These are phyloP conservation scores for Mycosphaerelloides madeirae DNA, from an alignment of 2,329 filamentous ascomycete genomes.

Conservation along the genomic window DNA sequence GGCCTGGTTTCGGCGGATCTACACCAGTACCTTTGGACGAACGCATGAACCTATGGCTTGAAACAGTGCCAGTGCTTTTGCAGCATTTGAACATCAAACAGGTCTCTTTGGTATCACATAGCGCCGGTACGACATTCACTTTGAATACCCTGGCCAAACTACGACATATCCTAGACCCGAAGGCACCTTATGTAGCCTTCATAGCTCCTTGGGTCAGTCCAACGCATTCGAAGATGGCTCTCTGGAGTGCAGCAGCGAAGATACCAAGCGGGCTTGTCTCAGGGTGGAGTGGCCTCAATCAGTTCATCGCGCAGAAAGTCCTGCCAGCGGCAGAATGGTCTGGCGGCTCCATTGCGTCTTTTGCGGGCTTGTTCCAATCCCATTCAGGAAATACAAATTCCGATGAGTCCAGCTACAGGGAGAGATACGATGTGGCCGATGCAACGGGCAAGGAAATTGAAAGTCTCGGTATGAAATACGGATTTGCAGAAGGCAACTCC, in stretches of 20 bases:
- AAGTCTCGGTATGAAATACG: slow-evolving; percentile 20
- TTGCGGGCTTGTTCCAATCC: slow-evolving; percentile 16
- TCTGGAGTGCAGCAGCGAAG: slow-evolving; percentile 23
- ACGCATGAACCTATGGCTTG: slow-evolving; percentile 39
- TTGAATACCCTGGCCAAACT: slow-evolving; percentile 39
- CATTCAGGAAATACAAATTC: slow-evolving; percentile 3
- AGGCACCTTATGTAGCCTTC: slow-evolving; percentile 29
- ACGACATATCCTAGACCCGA: slow-evolving; percentile 32
- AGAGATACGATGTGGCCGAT: slow-evolving; percentile 25
- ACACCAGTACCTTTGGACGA: slow-evolving; percentile 35
- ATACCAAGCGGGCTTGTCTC: slow-evolving; percentile 30
- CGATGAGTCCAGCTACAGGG: slow-evolving; percentile 2
- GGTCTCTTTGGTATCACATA: slow-evolving; percentile 39
- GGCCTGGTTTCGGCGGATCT: slow-evolving; percentile 44
- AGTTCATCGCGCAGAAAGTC: slow-evolving; percentile 32
- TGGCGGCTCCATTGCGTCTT: slow-evolving; percentile 25
- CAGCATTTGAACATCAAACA: slow-evolving; percentile 34
- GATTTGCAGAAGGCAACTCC: slow-evolving; percentile 28
- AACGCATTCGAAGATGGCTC: slow-evolving; percentile 31
- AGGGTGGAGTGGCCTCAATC: slow-evolving; percentile 28
- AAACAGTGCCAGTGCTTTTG: slow-evolving; percentile 39
- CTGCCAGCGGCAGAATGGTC: slow-evolving; percentile 29
- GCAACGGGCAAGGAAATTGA: slow-evolving; percentile 22
- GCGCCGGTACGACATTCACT: slow-evolving; percentile 40
- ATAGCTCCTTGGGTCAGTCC: slow-evolving; percentile 43